Percentiles rank a stretch among this genome's conserved stretches.
Evolutionary conservation across 148 eudicot species (phyloP).

Genomic region (Amaranthus cruentus): DNA sequence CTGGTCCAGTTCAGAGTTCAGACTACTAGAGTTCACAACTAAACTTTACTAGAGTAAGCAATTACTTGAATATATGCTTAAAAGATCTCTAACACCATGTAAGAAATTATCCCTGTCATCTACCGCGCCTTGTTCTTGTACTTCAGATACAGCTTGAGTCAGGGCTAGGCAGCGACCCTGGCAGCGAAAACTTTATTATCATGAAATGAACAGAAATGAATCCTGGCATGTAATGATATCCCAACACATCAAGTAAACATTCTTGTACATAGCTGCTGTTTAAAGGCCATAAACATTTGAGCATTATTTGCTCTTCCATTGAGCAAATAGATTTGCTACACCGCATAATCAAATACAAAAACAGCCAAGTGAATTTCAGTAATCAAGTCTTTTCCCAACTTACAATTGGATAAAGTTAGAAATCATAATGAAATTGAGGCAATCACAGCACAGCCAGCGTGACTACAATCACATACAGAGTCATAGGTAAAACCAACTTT

Average conservation of each 20-base stretch:
- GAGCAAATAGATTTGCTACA: not conserved
- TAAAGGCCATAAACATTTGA: not conserved
- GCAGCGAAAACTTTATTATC: constrained; percentile 13
- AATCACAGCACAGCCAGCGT: not conserved
- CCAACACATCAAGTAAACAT: not conserved
- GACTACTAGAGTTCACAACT: constrained; percentile 2
- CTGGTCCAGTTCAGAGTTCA: not conserved
- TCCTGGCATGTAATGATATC: not conserved
- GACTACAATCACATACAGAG: not conserved
- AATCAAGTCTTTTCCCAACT: not conserved
- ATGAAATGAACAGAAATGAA: not conserved
- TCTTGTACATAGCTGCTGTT: not conserved
- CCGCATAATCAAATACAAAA: not conserved
- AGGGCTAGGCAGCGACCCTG: constrained; percentile 78
- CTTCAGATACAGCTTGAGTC: constrained; percentile 81
- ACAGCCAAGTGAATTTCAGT: not conserved
- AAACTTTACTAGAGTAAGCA: not conserved
- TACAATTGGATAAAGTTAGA: not conserved
- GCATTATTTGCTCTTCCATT: not conserved
- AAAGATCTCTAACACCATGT: constrained; percentile 94
- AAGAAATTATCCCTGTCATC: constrained; percentile 92
- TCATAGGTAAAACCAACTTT: not conserved
- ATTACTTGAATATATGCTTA: constrained; percentile 94
- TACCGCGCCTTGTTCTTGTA: constrained; percentile 98
- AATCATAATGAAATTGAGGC: not conserved